phyloP scores from a whole-genome alignment of 345 rosid species.

The Linum usitatissimum region DNA sequence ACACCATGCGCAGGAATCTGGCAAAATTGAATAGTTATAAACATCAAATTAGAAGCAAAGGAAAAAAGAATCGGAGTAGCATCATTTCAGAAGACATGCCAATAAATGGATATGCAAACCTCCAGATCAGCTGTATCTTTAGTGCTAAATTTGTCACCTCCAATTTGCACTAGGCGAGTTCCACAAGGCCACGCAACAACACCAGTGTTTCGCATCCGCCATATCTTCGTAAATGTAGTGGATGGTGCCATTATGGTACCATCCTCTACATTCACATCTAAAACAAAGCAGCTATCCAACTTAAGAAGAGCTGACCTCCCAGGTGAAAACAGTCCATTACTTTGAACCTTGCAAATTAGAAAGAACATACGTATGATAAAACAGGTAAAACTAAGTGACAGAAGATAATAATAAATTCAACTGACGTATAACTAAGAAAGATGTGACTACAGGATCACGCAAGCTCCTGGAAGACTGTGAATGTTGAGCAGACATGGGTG shows the following conservation, averaged over 20 bases:
- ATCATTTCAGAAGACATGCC: background rate
- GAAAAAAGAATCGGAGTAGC: background rate
- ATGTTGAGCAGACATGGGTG: slow-evolving; percentile 32
- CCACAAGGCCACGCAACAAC: slow-evolving; percentile 57
- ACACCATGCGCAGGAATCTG: slow-evolving; percentile 70
- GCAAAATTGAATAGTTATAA: slow-evolving; percentile 1
- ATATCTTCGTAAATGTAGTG: slow-evolving; percentile 70
- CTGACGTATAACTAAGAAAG: background rate
- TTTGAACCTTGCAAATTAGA: background rate
- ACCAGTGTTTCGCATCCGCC: slow-evolving; percentile 89
- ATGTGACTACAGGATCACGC: slow-evolving; percentile 26
- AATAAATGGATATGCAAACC: slow-evolving; percentile 25
- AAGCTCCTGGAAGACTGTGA: slow-evolving; percentile 24
- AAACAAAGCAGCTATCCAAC: slow-evolving; percentile 64
- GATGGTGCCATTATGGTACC: slow-evolving; percentile 74
- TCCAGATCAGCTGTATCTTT: slow-evolving; percentile 35
- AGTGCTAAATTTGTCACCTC: slow-evolving; percentile 52
- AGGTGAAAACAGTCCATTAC: background rate
- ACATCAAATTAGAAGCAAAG: background rate
- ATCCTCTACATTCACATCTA: slow-evolving; percentile 78
- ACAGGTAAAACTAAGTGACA: background rate
- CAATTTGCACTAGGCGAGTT: slow-evolving; percentile 56
- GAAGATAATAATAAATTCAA: background rate
- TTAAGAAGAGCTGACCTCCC: slow-evolving; percentile 22
- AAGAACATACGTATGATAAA: background rate